A percentile compares a stretch with the other conserved stretches of the same genome.
Evolutionary conservation across 2,329 filamentous ascomycete genomes (phyloP).

Genomic region (Ceratocystis smalleyi): DNA sequence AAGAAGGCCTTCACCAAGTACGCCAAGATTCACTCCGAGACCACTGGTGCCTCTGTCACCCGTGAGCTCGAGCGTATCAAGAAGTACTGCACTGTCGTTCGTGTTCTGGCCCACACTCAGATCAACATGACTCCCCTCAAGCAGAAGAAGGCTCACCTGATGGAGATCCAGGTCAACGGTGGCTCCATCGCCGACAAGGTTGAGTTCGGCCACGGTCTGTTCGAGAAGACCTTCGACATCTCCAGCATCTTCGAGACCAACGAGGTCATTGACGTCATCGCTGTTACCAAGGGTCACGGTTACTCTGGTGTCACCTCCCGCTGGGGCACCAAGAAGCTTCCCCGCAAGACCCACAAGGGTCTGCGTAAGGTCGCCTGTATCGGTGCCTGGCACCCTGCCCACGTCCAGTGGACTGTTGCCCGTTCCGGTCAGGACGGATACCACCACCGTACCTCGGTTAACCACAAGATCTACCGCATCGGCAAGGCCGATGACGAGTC

Average conservation of each 20-base stretch:
- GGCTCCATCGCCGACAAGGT: constrained; percentile 94
- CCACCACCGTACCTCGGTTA: constrained; percentile 99
- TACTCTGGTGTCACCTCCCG: constrained; percentile 92
- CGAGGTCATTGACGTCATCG: constrained; percentile 96
- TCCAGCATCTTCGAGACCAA: constrained; percentile 95
- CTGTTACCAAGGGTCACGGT: constrained; percentile 99
- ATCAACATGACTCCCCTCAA: constrained; percentile 98
- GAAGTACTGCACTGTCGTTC: constrained; percentile 99
- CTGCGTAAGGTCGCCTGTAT: constrained; percentile 99
- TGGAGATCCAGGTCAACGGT: constrained; percentile 99
- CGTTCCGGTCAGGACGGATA: constrained; percentile 99
- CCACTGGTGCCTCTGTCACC: constrained; percentile 75
- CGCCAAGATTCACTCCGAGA: constrained; percentile 99
- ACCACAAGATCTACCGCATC: constrained; percentile 99
- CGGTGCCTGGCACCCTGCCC: constrained; percentile 98
- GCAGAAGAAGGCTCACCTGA: constrained; percentile 99
- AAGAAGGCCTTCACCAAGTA: constrained; percentile 99
- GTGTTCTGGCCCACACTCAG: constrained; percentile 97
- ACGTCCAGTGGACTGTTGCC: constrained; percentile 99
- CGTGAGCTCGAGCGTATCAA: constrained; percentile 99
- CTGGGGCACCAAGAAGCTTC: constrained; percentile 99
- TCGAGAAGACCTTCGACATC: constrained; percentile 97
- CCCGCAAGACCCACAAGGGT: constrained; percentile 99
- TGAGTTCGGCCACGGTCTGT: constrained; percentile 82
- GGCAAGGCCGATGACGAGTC: constrained; percentile 82